phyloP scores from a whole-genome alignment of 768 basidiomycete species.

The Exidia glandulosa region DNA sequence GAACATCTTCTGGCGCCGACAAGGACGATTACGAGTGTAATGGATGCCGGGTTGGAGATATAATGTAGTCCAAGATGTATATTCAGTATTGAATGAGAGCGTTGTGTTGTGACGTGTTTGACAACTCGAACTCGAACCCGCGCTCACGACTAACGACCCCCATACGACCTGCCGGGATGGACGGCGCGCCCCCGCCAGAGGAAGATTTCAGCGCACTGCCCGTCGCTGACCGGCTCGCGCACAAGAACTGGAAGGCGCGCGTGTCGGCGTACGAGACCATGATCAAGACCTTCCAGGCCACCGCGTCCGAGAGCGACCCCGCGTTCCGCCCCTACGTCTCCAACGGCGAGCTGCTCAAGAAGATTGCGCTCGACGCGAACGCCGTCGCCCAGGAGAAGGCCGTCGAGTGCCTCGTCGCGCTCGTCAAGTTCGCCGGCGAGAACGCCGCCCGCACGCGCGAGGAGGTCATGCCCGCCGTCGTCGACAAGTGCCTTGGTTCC shows the following conservation, averaged over 20 bases:
- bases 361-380: conserved; percentile 82
- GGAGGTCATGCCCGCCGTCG: conserved; percentile 75
- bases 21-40: neutral
- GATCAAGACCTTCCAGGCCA: conserved; percentile 75
- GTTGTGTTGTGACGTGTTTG: neutral
- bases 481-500: conserved; percentile 93
- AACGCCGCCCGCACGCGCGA: conserved; percentile 71
- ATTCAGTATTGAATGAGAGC: neutral
- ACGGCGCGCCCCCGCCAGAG: conserved; percentile 83
- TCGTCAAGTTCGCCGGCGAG: conserved; percentile 90
- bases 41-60: neutral
- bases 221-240: conserved; percentile 67
- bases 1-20: neutral
- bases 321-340: conserved; percentile 83
- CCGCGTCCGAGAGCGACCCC: conserved; percentile 87
- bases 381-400: conserved; percentile 98
- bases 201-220: conserved; percentile 83
- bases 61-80: neutral
- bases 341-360: conserved; percentile 70
- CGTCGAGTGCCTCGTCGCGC: conserved; percentile 72
- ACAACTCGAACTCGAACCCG: neutral
- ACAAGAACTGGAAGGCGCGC: conserved; percentile 99
- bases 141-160: neutral
- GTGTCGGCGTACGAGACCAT: conserved; percentile 85
- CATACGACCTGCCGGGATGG: conserved; percentile 38